Evolutionary conservation across 345 rosid genomes (phyloP).

Genomic region (Euphorbia tirucalli): DNA sequence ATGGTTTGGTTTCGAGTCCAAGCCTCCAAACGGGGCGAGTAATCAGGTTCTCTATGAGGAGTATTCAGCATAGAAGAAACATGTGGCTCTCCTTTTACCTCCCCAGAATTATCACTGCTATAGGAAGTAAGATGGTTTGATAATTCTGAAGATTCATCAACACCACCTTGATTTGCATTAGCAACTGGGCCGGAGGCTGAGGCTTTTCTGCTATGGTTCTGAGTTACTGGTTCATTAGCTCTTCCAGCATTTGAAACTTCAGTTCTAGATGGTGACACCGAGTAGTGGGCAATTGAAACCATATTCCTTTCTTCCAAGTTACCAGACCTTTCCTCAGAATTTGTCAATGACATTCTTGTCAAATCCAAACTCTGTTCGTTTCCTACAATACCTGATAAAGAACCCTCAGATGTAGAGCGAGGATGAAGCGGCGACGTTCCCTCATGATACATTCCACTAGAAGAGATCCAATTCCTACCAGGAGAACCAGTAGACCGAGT

Average conservation of each 20-base stretch:
- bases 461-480: slow-evolving; percentile 35
- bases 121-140: slow-evolving; percentile 55
- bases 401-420: slow-evolving; percentile 52
- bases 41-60: slow-evolving; percentile 53
- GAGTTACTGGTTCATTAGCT: slow-evolving; percentile 40
- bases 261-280: slow-evolving; percentile 50
- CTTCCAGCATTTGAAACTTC: slow-evolving; percentile 41
- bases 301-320: slow-evolving; percentile 44
- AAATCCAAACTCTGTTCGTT: slow-evolving; percentile 51
- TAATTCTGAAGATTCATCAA: slow-evolving; percentile 52
- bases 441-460: slow-evolving; percentile 42
- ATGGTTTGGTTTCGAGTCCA: slow-evolving; percentile 55
- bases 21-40: slow-evolving; percentile 54
- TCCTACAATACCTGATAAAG: slow-evolving; percentile 45
- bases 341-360: slow-evolving; percentile 44
- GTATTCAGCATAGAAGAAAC: slow-evolving; percentile 39
- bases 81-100: slow-evolving; percentile 52
- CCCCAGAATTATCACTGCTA: slow-evolving; percentile 80
- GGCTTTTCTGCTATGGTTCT: slow-evolving; percentile 54
- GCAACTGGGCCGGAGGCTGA: slow-evolving; percentile 52
- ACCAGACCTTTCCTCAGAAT: slow-evolving; percentile 49
- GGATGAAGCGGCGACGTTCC: slow-evolving; percentile 62
- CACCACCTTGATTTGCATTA: slow-evolving; percentile 49
- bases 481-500: slow-evolving; percentile 43
- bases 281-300: slow-evolving; percentile 43